phyloP scores from a whole-genome alignment of 495 filamentous ascomycete species.

The Trichoderma reesei region DNA sequence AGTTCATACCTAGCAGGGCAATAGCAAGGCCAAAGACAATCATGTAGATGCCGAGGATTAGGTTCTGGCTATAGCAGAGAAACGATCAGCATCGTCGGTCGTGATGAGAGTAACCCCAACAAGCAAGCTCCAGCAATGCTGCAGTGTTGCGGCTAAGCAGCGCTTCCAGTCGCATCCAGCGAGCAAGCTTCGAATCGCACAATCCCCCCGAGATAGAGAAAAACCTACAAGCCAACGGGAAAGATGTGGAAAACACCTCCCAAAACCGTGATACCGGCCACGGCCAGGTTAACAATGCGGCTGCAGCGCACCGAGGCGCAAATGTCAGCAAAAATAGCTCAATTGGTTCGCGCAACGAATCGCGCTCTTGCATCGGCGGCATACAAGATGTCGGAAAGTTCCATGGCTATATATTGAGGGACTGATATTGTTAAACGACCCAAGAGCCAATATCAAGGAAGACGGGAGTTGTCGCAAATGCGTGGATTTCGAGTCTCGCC shows the following conservation, averaged over 20 bases:
- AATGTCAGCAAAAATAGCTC: conserved; percentile 16
- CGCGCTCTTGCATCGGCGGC: background rate
- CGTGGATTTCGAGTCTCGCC: conserved; percentile 1
- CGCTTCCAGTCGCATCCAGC: background rate
- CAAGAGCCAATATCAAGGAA: background rate
- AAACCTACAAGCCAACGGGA: conserved; percentile 43
- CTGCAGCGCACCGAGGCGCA: conserved; percentile 33
- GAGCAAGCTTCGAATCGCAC: conserved; percentile 17
- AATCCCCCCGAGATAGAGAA: background rate
- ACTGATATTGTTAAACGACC: background rate
- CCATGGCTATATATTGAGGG: conserved; percentile 2
- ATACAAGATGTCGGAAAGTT: conserved; percentile 13
- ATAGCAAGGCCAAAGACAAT: conserved; percentile 77
- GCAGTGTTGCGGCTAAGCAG: background rate
- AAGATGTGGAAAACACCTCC: conserved; percentile 90
- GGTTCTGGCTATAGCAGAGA: conserved; percentile 39
- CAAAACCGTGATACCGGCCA: conserved; percentile 79
- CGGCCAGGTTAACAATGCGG: conserved; percentile 86
- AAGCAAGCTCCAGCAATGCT: background rate
- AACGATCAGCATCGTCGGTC: conserved; percentile 8
- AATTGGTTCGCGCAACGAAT: conserved; percentile 6
- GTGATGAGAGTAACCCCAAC: background rate
- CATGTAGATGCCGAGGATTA: conserved; percentile 77
- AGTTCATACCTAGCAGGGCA: conserved; percentile 41
- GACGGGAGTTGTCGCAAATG: background rate